Evolutionary conservation across 345 rosid species (phyloP), one percentile per base, ranked within the genome.

Genomic region (Eucalyptus marginata): DNA sequence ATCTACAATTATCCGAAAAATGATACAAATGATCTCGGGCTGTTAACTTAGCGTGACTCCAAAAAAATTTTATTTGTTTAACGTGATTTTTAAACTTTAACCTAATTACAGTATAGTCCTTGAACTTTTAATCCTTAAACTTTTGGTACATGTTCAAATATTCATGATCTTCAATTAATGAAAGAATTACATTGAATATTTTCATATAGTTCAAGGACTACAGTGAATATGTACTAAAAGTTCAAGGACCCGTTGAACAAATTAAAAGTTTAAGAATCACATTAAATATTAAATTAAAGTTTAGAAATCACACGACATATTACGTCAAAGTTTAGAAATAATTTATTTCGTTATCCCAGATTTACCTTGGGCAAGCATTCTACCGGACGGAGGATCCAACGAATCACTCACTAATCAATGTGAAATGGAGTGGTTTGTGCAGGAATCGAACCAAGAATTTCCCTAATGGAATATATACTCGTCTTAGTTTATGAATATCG

Each of bases 181-280:
- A 0, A 52, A 52, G 5, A 52, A 52, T 52, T 52, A 52, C 4
- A 7, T 18, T 52, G 0, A 52, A 52, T 2, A 52, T 52, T 52
- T 52, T 52, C 3, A 3, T 52, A 52, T 0, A 7, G 1, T 52
- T 52, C 24, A 52, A 18, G 0, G 1, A 52, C 10, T 18, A 18
- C 4, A 18, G 1, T 52, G 10, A 18, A 52, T 24, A 18, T 52
- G 10, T 52, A 20, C 0, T 52, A 52, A 52, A 7, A 52, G 24
- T 0, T 52, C 0, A 52, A 52, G 0, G 4, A 0, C 0, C 0
- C 0, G 24, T 52, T 52, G 0, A 52, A 52, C 4, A 52, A 52
- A 52, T 52, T 18, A 18, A 52, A 52, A 52, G 0, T 52, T 52
- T 18, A 52, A 52, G 0, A 4, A 52, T 0, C 4, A 0, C 0